Evolutionary conservation across 768 basidiomycete genomes (phyloP).

Genomic region (Suillus occidentalis): DNA sequence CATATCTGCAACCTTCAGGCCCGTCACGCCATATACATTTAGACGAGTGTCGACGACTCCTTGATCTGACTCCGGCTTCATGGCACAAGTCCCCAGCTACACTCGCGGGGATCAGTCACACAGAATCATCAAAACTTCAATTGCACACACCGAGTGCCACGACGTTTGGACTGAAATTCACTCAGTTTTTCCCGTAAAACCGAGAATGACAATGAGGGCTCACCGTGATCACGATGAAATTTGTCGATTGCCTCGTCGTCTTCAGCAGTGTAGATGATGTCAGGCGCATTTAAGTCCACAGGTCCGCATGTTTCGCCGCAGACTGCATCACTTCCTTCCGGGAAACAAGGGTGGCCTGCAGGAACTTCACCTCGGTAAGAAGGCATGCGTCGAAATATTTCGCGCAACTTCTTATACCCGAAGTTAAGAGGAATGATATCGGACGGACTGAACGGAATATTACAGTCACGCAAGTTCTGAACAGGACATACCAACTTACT

Average conservation of each 20-base stretch:
- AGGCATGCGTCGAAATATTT: slow-evolving; percentile 55
- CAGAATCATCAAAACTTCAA: no score
- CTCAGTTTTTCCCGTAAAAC: background rate
- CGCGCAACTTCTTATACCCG: slow-evolving; percentile 55
- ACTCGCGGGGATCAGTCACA: no score
- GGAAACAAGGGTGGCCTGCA: slow-evolving; percentile 30
- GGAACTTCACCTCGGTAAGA: slow-evolving; percentile 23
- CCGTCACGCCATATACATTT: no score
- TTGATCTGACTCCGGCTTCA: no score
- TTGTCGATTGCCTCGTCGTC: no score
- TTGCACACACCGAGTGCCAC: slow-evolving; percentile 19
- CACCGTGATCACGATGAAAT: no score
- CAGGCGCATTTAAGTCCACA: no score
- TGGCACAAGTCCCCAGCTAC: no score
- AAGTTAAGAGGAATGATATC: slow-evolving; percentile 34
- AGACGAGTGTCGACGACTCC: no score
- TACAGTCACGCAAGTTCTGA: background rate
- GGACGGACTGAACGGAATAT: background rate
- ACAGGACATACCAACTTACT: slow-evolving; percentile 32
- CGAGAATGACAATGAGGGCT: background rate
- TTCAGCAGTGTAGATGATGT: no score
- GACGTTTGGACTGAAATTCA: slow-evolving; percentile 7
- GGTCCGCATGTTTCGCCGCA: no score
- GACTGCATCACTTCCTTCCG: slow-evolving; percentile 5
- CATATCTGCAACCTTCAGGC: no score